Evolutionary conservation across 805 yeast species (phyloP).

Genomic region (Teunomyces pallodes): DNA sequence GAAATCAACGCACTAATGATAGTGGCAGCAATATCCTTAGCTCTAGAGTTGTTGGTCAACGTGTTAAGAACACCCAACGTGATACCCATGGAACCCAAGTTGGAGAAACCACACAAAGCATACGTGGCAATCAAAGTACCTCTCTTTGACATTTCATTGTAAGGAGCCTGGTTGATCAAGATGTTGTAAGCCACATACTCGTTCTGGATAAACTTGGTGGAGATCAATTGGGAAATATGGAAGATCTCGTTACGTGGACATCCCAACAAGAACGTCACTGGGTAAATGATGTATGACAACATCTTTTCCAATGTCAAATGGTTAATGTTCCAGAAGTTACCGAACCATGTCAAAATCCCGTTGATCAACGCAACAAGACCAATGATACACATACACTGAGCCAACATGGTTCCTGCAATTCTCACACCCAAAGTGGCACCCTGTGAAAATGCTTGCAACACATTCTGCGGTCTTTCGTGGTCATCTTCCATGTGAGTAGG

Average conservation of each 20-base stretch:
- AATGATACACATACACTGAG: slow-evolving; percentile 61
- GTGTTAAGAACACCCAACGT: slow-evolving; percentile 59
- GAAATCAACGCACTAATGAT: slow-evolving; percentile 49
- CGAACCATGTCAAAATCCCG: slow-evolving; percentile 58
- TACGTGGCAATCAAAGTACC: slow-evolving; percentile 57
- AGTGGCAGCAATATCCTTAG: slow-evolving; percentile 45
- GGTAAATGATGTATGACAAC: slow-evolving; percentile 56
- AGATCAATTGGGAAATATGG: slow-evolving; percentile 50
- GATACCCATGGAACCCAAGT: slow-evolving; percentile 60
- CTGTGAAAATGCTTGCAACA: slow-evolving; percentile 55
- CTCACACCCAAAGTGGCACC: slow-evolving; percentile 59
- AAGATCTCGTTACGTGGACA: slow-evolving; percentile 52
- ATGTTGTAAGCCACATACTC: slow-evolving; percentile 56
- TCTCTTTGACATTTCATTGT: slow-evolving; percentile 47
- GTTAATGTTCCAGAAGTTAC: slow-evolving; percentile 58
- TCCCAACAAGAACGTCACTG: slow-evolving; percentile 59
- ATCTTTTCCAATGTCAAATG: slow-evolving; percentile 53
- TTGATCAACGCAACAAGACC: slow-evolving; percentile 55
- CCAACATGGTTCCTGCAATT: slow-evolving; percentile 55
- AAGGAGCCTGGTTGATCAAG: slow-evolving; percentile 41
- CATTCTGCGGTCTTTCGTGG: slow-evolving; percentile 42
- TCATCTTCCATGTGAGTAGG: slow-evolving; percentile 36
- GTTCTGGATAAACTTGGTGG: slow-evolving; percentile 58
- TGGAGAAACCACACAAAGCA: slow-evolving; percentile 62
- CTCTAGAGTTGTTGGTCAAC: slow-evolving; percentile 48